Base-by-base conservation (phyloP, 768 basidiomycete species). In the Calocybe gangraenosa region DNA sequence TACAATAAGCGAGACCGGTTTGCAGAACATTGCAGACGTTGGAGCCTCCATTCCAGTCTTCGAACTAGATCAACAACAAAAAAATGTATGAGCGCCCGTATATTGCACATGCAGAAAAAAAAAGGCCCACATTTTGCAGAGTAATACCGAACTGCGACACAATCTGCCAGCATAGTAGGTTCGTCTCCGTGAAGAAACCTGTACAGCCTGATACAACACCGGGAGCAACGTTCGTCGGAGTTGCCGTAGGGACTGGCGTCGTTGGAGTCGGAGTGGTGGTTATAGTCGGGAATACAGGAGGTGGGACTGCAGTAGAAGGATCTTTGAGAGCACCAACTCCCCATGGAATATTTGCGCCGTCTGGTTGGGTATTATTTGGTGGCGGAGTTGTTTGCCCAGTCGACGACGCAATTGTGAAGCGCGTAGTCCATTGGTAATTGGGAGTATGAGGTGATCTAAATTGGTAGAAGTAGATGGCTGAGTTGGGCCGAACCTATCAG, bases 401-500 rank as follows among this genome's bases (percentile, higher is more conserved):
- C 2, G 73, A 42, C 22, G 71, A 75, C 3, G 81, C 78, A 56
- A 91, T 87, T 20, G 82, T 67, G 69, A 88, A 91, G 15, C 89
- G 82, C 6, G 77, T 79, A 4, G 87, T 87, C 89, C 89, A 92
- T 21, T 65, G 61, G 55, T 67, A 70, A 44, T 58, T 60, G 32
- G 64, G 1, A 1, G 76, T 58, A 11, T 53, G 56, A 0, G 74
- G 65, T 0, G 77, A 63, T 17, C 76, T 69, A 69, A 87, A 90
- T 55, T 89, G 85, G 64, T 87, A 87, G 68, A 89, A 90, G 67
- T 89, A 90, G 49, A 89, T 79, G 32, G 76, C 58, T 0, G 87
- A 70, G 59, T 84, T 69, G 13, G 76, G 74, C 13, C 65, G 68
- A 33, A 90, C 85, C 82, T 85, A 55, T 8, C n/a, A 13, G 11